A percentile compares a stretch with the other conserved stretches of the same genome.
phyloP scores from a whole-genome alignment of 495 filamentous ascomycete genomes.

The Aspergillus saccharolyticus region DNA sequence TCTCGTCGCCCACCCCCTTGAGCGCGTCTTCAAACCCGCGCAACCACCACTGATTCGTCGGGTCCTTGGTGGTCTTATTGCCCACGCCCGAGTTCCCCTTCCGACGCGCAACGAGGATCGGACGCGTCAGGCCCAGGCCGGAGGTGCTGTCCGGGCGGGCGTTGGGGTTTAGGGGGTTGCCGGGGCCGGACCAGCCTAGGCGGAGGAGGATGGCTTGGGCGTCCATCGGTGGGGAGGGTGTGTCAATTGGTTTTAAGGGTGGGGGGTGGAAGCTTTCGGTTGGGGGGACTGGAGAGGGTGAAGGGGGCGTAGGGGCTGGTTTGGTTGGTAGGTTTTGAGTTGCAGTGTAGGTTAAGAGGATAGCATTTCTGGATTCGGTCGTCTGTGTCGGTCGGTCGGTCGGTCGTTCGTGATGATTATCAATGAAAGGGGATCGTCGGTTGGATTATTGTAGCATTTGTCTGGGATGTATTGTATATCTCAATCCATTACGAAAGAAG shows the following conservation, averaged over 20 bases:
- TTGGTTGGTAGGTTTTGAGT: neutral
- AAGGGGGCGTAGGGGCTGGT: neutral
- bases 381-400: neutral
- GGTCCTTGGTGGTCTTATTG: slow-evolving; percentile 56
- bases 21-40: slow-evolving; percentile 74
- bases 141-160: slow-evolving; percentile 54
- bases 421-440: too few species aligned
- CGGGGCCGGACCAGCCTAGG: slow-evolving; percentile 75
- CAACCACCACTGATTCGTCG: slow-evolving; percentile 74
- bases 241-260: neutral
- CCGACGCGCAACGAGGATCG: slow-evolving; percentile 64
- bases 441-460: too few species aligned
- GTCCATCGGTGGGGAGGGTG: slow-evolving; percentile 45
- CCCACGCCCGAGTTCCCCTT: slow-evolving; percentile 66
- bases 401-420: too few species aligned
- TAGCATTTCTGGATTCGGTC: neutral
- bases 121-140: slow-evolving; percentile 60
- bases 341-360: neutral
- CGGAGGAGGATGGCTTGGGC: slow-evolving; percentile 64
- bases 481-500: too few species aligned
- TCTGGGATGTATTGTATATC: too few species aligned
- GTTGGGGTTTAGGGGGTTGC: slow-evolving; percentile 67
- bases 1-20: slow-evolving; percentile 48
- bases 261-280: neutral
- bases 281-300: neutral